phyloP scores from a whole-genome alignment of 495 filamentous ascomycete genomes.

The Daldinia concentrica region DNA sequence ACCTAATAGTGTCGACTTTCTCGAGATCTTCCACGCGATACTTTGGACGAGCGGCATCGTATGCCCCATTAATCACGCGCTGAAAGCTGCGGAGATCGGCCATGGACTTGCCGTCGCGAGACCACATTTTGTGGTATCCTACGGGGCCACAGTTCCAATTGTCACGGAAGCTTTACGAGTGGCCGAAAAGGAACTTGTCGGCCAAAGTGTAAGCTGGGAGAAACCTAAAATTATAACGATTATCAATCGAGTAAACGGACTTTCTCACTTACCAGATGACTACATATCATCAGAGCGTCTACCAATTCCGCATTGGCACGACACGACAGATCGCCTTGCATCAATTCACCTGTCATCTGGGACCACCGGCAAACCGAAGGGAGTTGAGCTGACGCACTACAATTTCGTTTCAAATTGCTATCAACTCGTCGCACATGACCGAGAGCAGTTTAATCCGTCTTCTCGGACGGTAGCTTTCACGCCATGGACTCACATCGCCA shows the following conservation, averaged over 20 bases:
- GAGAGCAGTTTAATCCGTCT: conserved; percentile 39
- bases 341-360: conserved; percentile 55
- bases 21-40: conserved; percentile 47
- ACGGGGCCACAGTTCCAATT: conserved; percentile 31
- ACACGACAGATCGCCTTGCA: conserved; percentile 38
- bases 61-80: conserved; percentile 40
- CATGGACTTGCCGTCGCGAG: conserved; percentile 38
- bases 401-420: conserved; percentile 72
- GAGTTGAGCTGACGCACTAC: conserved; percentile 76
- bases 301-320: conserved; percentile 49
- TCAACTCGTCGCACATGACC: conserved; percentile 49
- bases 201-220: conserved; percentile 32
- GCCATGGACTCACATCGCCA: conserved; percentile 52
- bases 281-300: conserved; percentile 39
- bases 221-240: conserved; percentile 37
- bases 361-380: conserved; percentile 80
- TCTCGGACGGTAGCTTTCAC: conserved; percentile 49
- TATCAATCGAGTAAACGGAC: conserved; percentile 21
- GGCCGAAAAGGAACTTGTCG: conserved; percentile 24
- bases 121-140: conserved; percentile 48
- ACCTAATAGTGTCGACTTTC: conserved; percentile 51
- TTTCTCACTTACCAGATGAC: conserved; percentile 36
- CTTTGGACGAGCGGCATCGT: conserved; percentile 43
- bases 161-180: conserved; percentile 33
- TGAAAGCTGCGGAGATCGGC: conserved; percentile 42